phyloP scores from a whole-genome alignment of 495 filamentous ascomycete genomes.

The Trichodelitschia bisporula region DNA sequence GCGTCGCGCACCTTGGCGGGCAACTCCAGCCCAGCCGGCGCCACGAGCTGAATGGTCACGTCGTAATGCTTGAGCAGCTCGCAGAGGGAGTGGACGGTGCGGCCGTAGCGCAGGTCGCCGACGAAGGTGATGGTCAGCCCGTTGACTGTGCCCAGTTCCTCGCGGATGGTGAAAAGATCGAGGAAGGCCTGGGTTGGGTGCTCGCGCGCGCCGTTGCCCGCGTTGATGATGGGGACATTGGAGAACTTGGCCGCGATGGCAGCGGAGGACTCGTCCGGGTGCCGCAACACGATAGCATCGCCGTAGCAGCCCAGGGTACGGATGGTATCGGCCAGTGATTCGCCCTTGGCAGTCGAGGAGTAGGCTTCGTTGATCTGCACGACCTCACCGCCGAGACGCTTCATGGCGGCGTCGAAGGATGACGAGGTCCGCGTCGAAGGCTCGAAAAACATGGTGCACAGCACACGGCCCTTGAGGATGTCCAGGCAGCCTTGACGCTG shows the following conservation, averaged over 20 bases:
- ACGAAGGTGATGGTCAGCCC: conserved; percentile 87
- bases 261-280: conserved; percentile 57
- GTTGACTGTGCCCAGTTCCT: conserved; percentile 85
- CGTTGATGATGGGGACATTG: conserved; percentile 82
- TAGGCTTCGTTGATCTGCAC: conserved; percentile 52
- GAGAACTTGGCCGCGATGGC: conserved; percentile 65
- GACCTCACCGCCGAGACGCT: conserved; percentile 70
- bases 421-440: conserved; percentile 87
- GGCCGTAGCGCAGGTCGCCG: conserved; percentile 78
- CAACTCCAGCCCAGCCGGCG: conserved; percentile 47
- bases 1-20: conserved; percentile 46
- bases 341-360: conserved; percentile 79
- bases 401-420: conserved; percentile 96
- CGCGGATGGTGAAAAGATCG: conserved; percentile 95
- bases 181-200: conserved; percentile 96
- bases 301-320: conserved; percentile 83
- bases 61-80: conserved; percentile 88
- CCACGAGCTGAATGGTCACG: conserved; percentile 75
- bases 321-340: conserved; percentile 77
- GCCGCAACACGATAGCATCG: conserved; percentile 82
- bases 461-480: conserved; percentile 58
- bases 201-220: conserved; percentile 81
- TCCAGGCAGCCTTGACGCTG: conserved; percentile 74
- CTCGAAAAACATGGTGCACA: conserved; percentile 91
- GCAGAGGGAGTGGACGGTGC: conserved; percentile 81